Percentiles rank a stretch among this genome's conserved stretches.
Evolutionary conservation across 2,329 filamentous ascomycete species (phyloP).

Genomic region (Ascochyta lentis): DNA sequence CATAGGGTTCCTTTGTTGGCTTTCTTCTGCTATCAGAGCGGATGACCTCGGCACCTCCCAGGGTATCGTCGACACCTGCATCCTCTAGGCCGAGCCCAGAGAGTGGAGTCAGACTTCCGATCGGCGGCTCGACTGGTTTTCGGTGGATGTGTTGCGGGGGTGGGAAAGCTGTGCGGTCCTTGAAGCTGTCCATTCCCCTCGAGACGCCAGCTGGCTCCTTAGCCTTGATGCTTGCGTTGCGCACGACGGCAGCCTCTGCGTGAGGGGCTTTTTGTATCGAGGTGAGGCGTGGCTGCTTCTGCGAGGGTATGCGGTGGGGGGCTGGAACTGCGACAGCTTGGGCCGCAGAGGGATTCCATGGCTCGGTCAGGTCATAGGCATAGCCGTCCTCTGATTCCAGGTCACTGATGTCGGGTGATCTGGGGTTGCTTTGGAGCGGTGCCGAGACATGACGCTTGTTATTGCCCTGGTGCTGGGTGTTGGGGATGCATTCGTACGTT

Average conservation of each 20-base stretch:
- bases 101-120: slow-evolving; percentile 19
- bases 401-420: slow-evolving; percentile 34
- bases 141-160: slow-evolving; percentile 28
- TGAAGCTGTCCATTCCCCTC: slow-evolving; percentile 40
- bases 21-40: slow-evolving; percentile 45
- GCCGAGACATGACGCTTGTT: slow-evolving; percentile 45
- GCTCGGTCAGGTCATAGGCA: slow-evolving; percentile 42
- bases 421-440: slow-evolving; percentile 32
- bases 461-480: slow-evolving; percentile 23
- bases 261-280: slow-evolving; percentile 24
- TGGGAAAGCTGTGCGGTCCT: slow-evolving; percentile 33
- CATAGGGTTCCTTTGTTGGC: slow-evolving; percentile 29
- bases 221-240: slow-evolving; percentile 37
- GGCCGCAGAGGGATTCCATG: slow-evolving; percentile 44
- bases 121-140: slow-evolving; percentile 26
- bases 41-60: slow-evolving; percentile 35
- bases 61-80: slow-evolving; percentile 38
- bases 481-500: slow-evolving; percentile 19
- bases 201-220: slow-evolving; percentile 41
- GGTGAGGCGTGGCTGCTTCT: slow-evolving; percentile 32
- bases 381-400: slow-evolving; percentile 38
- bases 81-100: slow-evolving; percentile 46
- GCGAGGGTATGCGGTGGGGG: slow-evolving; percentile 26
- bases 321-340: slow-evolving; percentile 25
- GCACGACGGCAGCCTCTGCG: slow-evolving; percentile 25